Base-by-base conservation (phyloP, 2,329 filamentous ascomycete species). In the Chrysosporium keratinophilum region DNA sequence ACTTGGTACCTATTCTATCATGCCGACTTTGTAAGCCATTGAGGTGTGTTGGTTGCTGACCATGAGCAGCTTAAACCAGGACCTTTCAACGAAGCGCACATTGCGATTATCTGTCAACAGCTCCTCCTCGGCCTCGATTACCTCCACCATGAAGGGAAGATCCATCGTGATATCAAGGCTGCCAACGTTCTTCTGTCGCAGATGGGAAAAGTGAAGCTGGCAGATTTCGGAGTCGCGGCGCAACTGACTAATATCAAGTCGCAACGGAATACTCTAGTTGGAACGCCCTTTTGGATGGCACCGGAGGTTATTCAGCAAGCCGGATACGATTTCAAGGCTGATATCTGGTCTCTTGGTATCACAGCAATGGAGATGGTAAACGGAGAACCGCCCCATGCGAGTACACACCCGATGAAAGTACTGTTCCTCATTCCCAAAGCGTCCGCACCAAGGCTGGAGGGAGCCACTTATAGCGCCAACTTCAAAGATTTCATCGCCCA, bases 181-280 rank as follows among this genome's bases (percentile, higher is more conserved):
- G 91, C 91, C 55, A 97, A 97, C 61, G 83, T 96, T 33, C 78
- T 97, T n/a, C 78, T 97, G n/a, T 93, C 89, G 0, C 85, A 91
- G 61, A 78, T 80, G 3, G 91, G 91, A 64, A 90, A 88, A 65
- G 91, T 97, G 67, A 97, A 97, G 76, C 77, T 97, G 61, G 91
- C 91, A 40, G 91, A 98, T 71, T 98, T 98, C 66, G 93, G 93
- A 56, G 93, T 98, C 41, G 93, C 93, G 6, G 91, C 93, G 31
- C 93, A 98, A 69, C 77, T 98, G 63, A 95, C 88, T 57, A 95
- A 96, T 67, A 95, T 97, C 73, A 96, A 96, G 71, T 96, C 91
- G 1, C 89, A 96, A 69, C 83, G 93, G 52, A 91, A 97, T 70
- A 98, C 93, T 0, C 97, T 98, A 65, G 93, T 98, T 17, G 93